Base-by-base conservation (phyloP, 2,329 filamentous ascomycete species). In the Beauveria sp. region DNA sequence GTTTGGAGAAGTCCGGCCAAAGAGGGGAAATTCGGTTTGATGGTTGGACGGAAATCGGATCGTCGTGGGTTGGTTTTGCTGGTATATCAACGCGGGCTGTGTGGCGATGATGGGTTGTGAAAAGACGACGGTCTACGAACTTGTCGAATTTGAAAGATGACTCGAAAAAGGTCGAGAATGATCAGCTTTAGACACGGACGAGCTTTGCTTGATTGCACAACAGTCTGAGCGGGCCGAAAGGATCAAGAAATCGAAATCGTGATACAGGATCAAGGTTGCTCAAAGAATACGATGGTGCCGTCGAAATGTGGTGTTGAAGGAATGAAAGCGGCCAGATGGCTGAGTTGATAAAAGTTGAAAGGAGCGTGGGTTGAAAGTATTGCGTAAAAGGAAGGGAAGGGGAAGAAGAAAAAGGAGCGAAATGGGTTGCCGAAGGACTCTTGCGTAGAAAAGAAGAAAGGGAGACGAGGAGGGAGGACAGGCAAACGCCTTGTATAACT, bases 141-240 rank as follows among this genome's bases (percentile, higher is more conserved):
- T 45, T 52, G 22, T 42, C 8, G 26, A 20, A 9, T 26, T 43
- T 49, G 45, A 58, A 31, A 40, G 18, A 50, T 16, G 31, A 16
- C 28, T 31, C 45, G 43, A 50, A 24, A 24, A 48, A 58, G 9
- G 26, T 42, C 34, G 22, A 51, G 45, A 24, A 42, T 43, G n/a
- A 9, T 38, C 26, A 20, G 55, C 18, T 42, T 31, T 3, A 31
- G 22, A 31, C 38, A 46, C 49, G 24, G n/a, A n/a, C 16, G 18
- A 9, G 50, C 45, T 48, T 53, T 45, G 49, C 49, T 60, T 52
- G 58, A 60, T 60, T 53, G 58, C 58, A 60, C 58, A 60, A 46
- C 49, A 60, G 50, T 40, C 42, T 46, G 26, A 24, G 58, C 49
- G 58, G 58, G 50, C 58, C 58, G 58, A 60, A 45, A 53, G 18